Conservation (phyloP, 495 filamentous ascomycete species). For the Penicillium odoratum region DNA sequence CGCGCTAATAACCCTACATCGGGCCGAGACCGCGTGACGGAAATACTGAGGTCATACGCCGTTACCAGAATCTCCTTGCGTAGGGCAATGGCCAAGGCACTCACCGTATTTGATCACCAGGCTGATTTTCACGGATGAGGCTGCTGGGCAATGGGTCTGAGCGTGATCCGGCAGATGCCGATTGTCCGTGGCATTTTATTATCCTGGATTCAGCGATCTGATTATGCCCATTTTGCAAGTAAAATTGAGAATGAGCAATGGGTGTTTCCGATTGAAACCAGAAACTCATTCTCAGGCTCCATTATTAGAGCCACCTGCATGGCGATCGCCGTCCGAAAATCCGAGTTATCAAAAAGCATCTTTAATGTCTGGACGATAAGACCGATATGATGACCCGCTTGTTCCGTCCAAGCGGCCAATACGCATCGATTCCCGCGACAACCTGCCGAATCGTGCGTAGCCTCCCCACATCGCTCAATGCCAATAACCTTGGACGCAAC, state of each 20-base stretch:
- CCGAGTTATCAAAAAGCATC: background rate
- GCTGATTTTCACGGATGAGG: background rate
- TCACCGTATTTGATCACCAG: background rate
- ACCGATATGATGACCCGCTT: slow-evolving; percentile 6
- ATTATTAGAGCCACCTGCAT: background rate
- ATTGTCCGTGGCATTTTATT: background rate
- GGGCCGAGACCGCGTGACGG: background rate
- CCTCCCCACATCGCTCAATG: slow-evolving; percentile 16
- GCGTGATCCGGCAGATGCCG: background rate
- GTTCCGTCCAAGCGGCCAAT: slow-evolving; percentile 11
- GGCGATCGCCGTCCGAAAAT: no score
- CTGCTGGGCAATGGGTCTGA: background rate
- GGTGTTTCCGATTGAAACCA: background rate
- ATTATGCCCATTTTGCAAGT: background rate
- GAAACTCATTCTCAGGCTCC: background rate
- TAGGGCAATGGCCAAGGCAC: background rate
- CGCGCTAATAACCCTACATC: background rate
- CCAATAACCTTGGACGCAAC: slow-evolving; percentile 3
- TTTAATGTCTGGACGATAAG: slow-evolving; percentile 3
- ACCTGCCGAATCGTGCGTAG: slow-evolving; percentile 27
- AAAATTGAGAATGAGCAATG: slow-evolving; percentile 1
- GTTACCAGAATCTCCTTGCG: background rate
- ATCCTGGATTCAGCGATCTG: background rate
- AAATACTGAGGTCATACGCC: background rate
- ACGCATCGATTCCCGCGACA: slow-evolving; percentile 16